phyloP scores from a whole-genome alignment of 495 filamentous ascomycete genomes.

The Terfezia claveryi region DNA sequence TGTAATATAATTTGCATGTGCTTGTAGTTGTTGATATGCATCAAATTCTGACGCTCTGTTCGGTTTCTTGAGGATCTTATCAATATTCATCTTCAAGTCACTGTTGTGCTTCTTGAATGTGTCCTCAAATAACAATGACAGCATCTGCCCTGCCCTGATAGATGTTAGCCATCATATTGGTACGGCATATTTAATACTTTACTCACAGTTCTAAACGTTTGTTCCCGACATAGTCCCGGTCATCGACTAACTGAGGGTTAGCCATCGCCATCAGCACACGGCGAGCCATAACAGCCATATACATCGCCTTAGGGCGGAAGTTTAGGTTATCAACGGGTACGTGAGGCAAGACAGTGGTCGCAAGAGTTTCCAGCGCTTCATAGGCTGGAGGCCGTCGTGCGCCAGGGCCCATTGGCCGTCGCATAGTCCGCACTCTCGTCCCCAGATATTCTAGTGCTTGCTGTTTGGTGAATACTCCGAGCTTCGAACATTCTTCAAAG shows the following conservation, averaged over 20 bases:
- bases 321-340: constrained; percentile 75
- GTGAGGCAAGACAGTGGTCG: constrained; percentile 77
- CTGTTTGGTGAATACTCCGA: constrained; percentile 69
- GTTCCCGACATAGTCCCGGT: constrained; percentile 94
- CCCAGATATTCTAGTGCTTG: constrained; percentile 88
- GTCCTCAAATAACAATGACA: constrained; percentile 93
- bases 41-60: constrained; percentile 72
- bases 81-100: constrained; percentile 71
- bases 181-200: not conserved
- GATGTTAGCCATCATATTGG: not conserved
- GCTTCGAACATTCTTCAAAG: constrained; percentile 71
- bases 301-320: constrained; percentile 85
- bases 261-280: constrained; percentile 83
- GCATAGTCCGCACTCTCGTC: constrained; percentile 46
- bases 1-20: constrained; percentile 63
- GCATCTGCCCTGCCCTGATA: constrained; percentile 53
- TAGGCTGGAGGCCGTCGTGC: constrained; percentile 45
- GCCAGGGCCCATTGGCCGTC: constrained; percentile 20
- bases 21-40: constrained; percentile 49
- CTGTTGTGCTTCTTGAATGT: constrained; percentile 84
- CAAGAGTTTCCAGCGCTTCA: constrained; percentile 77
- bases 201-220: constrained; percentile 67
- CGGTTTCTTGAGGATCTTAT: constrained; percentile 79
- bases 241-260: constrained; percentile 71
- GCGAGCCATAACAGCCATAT: constrained; percentile 87